phyloP scores from a whole-genome alignment of 306 rosid genomes.

The Ochetophila trinervis region DNA sequence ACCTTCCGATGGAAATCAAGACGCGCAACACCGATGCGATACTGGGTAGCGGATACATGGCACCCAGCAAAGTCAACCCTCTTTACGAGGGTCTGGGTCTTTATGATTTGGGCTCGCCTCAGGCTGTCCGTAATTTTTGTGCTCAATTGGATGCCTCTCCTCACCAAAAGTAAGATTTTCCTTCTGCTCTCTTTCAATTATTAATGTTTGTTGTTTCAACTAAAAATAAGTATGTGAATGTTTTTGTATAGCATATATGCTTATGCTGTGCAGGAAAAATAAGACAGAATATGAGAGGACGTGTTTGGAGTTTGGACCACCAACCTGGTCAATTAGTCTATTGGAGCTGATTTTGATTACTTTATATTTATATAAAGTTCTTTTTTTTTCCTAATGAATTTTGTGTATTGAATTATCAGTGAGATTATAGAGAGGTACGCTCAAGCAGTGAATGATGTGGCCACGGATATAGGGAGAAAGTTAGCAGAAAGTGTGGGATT shows the following conservation, averaged over 20 bases:
- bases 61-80: slow-evolving; percentile 38
- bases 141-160: slow-evolving; percentile 42
- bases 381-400: no score
- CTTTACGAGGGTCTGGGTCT: slow-evolving; percentile 48
- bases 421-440: slow-evolving; percentile 34
- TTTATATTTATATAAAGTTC: no score
- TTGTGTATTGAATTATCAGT: slow-evolving; percentile 5
- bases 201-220: background rate
- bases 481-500: slow-evolving; percentile 46
- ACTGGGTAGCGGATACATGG: slow-evolving; percentile 49
- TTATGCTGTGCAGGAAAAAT: no score
- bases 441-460: slow-evolving; percentile 37
- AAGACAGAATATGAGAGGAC: no score
- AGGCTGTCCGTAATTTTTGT: slow-evolving; percentile 39
- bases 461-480: slow-evolving; percentile 34
- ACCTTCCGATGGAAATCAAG: slow-evolving; percentile 57
- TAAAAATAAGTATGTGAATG: background rate
- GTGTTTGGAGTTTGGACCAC: no score
- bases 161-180: slow-evolving; percentile 32
- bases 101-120: slow-evolving; percentile 42
- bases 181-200: background rate
- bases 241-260: no score
- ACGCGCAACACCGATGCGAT: slow-evolving; percentile 39
- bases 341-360: no score
- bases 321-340: no score